Base-by-base conservation (phyloP, 768 basidiomycete species). In the Hericium erinaceus region DNA sequence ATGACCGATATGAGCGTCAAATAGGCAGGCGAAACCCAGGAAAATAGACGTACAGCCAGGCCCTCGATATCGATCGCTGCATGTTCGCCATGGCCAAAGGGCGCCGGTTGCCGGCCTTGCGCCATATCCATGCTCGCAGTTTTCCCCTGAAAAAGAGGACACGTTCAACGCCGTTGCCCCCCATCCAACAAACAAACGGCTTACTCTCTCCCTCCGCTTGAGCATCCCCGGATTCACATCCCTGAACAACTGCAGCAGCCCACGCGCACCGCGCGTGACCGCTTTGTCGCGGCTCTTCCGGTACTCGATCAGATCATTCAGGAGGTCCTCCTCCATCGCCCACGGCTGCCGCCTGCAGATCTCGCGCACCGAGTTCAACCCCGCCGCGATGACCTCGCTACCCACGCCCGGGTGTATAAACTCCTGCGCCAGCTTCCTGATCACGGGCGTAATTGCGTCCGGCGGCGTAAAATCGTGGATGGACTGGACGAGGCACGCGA, bases 391-490 rank as follows among this genome's bases (percentile, higher is more conserved):
- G 65, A 98, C 93, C 70, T 98, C 94, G 64, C 87, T 83, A 1
- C 92, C 92, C 2, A 98, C 97, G 51, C 97, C 97, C 0, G 95
- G 95, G 70, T 98, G 95, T 2, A 99, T 89, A 64, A 98, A 99
- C 68, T 99, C 95, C 65, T 88, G 83, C 0, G 95, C 94, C 57
- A 99, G 74, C 72, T 98, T 99, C 52, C 83, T 80, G 57, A 99
- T 75, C 48, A 95, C 89, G 12, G 97, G 97, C 4, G 82, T 85
- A 6, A 99, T 75, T 3, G 80, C 91, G 67, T 98, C 95, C 0
- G 95, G 95, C 2, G 95, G 97, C 0, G 94, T 97, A 51, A 95
- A 80, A 46, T 95, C 91, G 69, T 99, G 97, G 0, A 93, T 89
- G 13, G 91, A 93, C 67, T 98, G 93, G 16, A 94, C 95, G 57